Evolutionary conservation across 352 stramenopile genomes (phyloP).

Genomic region (Globisporangium viniferum): DNA sequence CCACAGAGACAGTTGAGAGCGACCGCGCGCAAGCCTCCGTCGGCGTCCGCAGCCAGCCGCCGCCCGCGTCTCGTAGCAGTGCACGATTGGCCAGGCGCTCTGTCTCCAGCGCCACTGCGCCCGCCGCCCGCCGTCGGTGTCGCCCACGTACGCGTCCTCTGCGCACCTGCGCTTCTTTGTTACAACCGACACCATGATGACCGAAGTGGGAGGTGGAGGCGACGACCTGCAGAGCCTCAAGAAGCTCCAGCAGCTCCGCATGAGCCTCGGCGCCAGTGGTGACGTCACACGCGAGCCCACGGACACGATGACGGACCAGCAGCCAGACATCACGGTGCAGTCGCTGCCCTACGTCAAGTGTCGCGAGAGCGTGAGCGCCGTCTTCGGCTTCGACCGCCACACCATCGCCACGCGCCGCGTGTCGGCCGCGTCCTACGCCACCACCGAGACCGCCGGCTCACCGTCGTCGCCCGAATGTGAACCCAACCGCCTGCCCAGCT

Average conservation of each 20-base stretch:
- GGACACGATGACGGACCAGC: constrained; percentile 1
- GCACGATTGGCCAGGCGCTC: constrained; percentile 53
- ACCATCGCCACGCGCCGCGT: constrained; percentile 30
- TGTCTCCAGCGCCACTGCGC: constrained; percentile 40
- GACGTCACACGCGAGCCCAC: neutral
- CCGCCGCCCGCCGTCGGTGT: constrained; percentile 20
- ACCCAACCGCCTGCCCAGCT: constrained; percentile 40
- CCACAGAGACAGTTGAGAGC: constrained; percentile 16
- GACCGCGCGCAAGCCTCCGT: neutral
- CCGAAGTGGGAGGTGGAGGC: neutral
- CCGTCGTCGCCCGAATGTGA: constrained; percentile 25
- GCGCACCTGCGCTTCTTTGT: constrained; percentile 13
- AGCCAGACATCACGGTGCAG: constrained; percentile 39
- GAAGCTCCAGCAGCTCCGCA: constrained; percentile 9
- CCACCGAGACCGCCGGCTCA: constrained; percentile 17
- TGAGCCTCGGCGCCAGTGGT: neutral
- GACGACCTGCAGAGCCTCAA: constrained; percentile 6
- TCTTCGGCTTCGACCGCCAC: constrained; percentile 50
- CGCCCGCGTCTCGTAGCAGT: constrained; percentile 5
- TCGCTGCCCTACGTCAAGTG: constrained; percentile 73
- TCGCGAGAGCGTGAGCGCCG: constrained; percentile 47
- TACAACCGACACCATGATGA: constrained; percentile 19
- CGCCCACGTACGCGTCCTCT: neutral
- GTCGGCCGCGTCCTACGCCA: constrained; percentile 41
- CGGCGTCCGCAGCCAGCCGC: neutral